Base-by-base conservation (phyloP, 2,329 filamentous ascomycete species). In the Emergomyces orientalis region DNA sequence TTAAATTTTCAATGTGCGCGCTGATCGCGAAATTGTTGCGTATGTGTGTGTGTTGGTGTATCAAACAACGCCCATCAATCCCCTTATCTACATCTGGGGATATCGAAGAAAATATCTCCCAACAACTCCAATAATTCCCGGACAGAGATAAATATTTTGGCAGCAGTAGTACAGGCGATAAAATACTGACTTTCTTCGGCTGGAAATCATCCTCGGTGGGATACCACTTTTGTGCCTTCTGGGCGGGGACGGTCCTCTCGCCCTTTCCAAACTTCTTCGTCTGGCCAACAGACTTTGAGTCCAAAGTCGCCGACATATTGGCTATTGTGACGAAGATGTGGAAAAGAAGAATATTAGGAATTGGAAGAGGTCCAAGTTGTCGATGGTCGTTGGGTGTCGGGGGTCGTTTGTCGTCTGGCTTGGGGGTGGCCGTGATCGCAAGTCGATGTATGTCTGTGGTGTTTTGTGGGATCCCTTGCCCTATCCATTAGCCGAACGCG, bases 141-240 rank as follows among this genome's bases (percentile, higher is more conserved):
- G n/a, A 8, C 30, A 49, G n/a, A 49, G 13, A 49, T 39, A 41
- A 43, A 27, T 30, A 59, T 30, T 57, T 30, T 27, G 34, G 9
- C 19, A 62, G 47, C 11, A 56, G 27, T 17, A 45, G 54, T 57
- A 51, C 9, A 39, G 43, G 47, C 39, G 61, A 63, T 59, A 63
- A 56, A 59, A 62, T 59, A 89, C 91, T 86, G 86, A 99, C 94
- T 90, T 95, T 93, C 87, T 92, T 96, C 76, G 87, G 86, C 82
- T 88, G 83, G 79, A 85, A 78, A 78, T 93, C 89, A 81, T 97
- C 93, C 81, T 95, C 89, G 78, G 91, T 90, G 80, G 91, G 90
- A 84, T 99, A 99, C 91, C 93, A 99, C 85, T 97, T 97, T 86
- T 90, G 87, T 76, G 93, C 93, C 90, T 95, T 96, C 82, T 96